Percentiles rank a stretch among this genome's conserved stretches.
phyloP scores from a whole-genome alignment of 1,284 basidiomycete species.

The Pascua sp. region DNA sequence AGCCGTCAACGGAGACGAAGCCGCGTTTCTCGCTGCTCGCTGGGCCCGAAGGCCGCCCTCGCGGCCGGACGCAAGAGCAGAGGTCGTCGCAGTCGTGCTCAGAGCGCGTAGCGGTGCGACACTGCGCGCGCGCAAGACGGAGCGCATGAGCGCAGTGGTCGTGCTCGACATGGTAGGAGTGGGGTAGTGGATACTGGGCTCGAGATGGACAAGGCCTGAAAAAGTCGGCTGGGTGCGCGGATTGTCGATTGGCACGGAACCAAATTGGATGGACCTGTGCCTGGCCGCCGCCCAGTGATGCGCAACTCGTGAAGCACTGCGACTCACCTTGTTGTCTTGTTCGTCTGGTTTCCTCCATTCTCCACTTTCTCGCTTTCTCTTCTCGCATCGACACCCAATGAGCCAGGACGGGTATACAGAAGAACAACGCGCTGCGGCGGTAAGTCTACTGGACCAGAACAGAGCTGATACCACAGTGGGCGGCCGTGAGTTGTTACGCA shows the following conservation, averaged over 20 bases:
- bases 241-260: slow-evolving; percentile 1
- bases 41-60: too few relatives aligned
- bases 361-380: background rate
- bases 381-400: background rate
- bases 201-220: background rate
- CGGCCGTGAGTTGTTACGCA: slow-evolving; percentile 33
- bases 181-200: too few relatives aligned
- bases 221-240: background rate
- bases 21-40: too few relatives aligned
- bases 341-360: background rate
- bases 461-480: slow-evolving; percentile 28
- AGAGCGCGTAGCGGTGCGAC: too few relatives aligned
- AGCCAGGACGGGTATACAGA: slow-evolving; percentile 8
- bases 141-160: too few relatives aligned
- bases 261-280: background rate
- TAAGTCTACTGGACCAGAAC: background rate
- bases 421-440: slow-evolving; percentile 13
- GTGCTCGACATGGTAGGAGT: too few relatives aligned
- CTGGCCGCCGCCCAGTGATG: too few relatives aligned
- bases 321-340: background rate
- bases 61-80: too few relatives aligned
- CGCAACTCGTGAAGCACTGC: too few relatives aligned
- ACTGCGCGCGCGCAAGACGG: too few relatives aligned
- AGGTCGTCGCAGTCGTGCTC: too few relatives aligned
- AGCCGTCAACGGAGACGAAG: too few relatives aligned